A percentile compares a stretch with the other conserved stretches of the same genome.
phyloP scores from a whole-genome alignment of 495 filamentous ascomycete genomes.

The Penicillium canariense region DNA sequence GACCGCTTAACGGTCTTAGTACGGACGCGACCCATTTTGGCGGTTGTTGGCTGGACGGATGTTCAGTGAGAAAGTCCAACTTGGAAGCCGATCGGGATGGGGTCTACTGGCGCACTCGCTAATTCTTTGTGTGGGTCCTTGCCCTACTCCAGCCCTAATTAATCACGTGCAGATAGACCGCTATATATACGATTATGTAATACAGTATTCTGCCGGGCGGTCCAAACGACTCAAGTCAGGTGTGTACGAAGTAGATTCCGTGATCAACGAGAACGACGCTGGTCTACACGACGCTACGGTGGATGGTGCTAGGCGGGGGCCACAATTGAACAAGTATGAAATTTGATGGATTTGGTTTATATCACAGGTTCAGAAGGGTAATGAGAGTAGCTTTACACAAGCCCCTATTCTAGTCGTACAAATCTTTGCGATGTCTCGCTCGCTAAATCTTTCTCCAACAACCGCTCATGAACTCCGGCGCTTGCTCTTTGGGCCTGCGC shows the following conservation, averaged over 20 bases:
- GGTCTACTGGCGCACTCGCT: conserved; percentile 27
- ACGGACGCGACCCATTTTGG: conserved; percentile 94
- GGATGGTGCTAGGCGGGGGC: neutral
- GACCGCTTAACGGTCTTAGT: conserved; percentile 99
- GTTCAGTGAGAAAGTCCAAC: conserved; percentile 21
- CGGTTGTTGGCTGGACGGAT: conserved; percentile 55
- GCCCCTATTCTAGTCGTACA: conserved; percentile 44
- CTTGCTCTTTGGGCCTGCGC: neutral
- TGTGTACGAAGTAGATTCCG: too few relatives aligned
- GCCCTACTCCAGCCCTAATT: conserved; percentile 30
- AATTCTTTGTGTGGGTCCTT: conserved; percentile 28
- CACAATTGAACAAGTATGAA: neutral
- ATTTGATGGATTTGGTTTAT: conserved; percentile 22
- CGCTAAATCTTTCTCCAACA: neutral
- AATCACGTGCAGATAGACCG: conserved; percentile 21
- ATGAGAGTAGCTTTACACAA: conserved; percentile 34
- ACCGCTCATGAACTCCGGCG: conserved; percentile 6
- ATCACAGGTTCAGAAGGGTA: conserved; percentile 29
- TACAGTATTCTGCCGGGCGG: conserved; percentile 4
- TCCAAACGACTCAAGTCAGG: neutral
- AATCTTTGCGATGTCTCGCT: conserved; percentile 5
- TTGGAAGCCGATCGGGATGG: conserved; percentile 12
- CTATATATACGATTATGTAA: neutral
- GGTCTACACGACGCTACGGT: neutral
- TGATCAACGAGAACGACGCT: neutral